A percentile compares a stretch with the other conserved stretches of the same genome.
These are phyloP conservation scores for Eucalyptus fibrosa DNA, from an alignment of 345 rosid genomes.

Conservation along the genomic window DNA sequence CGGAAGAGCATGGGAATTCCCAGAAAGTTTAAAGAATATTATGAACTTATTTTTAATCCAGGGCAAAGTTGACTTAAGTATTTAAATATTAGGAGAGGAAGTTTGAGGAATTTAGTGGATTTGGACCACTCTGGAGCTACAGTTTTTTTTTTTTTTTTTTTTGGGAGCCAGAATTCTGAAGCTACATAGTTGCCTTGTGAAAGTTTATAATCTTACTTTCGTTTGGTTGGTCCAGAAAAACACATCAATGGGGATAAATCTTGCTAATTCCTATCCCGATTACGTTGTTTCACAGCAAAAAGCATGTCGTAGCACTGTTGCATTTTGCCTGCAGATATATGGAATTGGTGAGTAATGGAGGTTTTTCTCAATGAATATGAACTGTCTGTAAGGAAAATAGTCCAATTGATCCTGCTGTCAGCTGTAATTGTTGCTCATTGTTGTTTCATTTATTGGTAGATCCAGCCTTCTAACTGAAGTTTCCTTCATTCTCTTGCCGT, in stretches of 20 bases:
- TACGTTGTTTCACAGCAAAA: neutral
- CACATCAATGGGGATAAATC: neutral
- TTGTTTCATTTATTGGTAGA: neutral
- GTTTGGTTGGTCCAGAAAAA: no score
- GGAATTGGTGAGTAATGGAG: neutral
- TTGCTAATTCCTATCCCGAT: neutral
- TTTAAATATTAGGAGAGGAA: neutral
- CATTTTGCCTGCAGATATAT: neutral
- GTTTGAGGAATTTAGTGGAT: neutral
- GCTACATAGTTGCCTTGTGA: no score
- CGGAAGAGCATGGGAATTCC: neutral
- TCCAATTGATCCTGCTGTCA: neutral
- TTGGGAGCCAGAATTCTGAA: no score
- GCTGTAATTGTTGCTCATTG: neutral
- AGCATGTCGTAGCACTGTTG: neutral
- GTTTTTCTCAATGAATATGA: neutral
- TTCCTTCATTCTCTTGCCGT: neutral
- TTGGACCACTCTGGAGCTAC: neutral
- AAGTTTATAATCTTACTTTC: no score
- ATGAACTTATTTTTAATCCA: neutral
- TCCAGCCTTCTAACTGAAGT: neutral
- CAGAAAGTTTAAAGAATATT: neutral
- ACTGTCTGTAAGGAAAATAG: neutral
- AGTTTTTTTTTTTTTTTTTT: no score
- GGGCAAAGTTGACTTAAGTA: neutral